Evolutionary conservation across 164 flowering plant genomes (phyloP), one percentile per base, ranked within the genome.

Genomic region (Magnolia changhungtana): DNA sequence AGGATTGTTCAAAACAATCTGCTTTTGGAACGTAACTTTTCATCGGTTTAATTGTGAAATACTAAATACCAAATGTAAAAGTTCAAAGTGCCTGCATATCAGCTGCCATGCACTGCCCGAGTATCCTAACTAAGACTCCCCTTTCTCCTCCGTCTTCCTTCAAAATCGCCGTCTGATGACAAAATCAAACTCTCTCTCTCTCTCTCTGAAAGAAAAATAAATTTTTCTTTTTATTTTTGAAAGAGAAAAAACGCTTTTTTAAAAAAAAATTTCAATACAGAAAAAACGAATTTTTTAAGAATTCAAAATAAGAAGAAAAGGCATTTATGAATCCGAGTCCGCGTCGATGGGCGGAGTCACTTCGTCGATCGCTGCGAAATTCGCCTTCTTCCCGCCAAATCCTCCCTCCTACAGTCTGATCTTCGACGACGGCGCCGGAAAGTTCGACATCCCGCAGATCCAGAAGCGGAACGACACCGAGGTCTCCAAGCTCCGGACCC

Each of bases 361-460:
- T 50, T 92, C 96, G 49, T 85, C 92, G 64, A 90, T 92, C 76
- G 96, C 98, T 10, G 88, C 96, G 29, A 93, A 92, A 81, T 90
- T 93, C 79, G 96, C 96, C 58, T 93, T 92, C 83, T 93, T 90
- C 77, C 96, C 98, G 29, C 98, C 98, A 10, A 85, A 51, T 10
- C 98, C 98, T 18, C 89, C 98, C 63, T 90, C 98, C 6, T 93
- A 93, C 85, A 79, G 76, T 8, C 83, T 93, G 66, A 77, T 82
- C 55, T 69, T 77, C 50, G 93, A 86, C 77, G 87, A 83, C 4
- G 69, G 76, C 0, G 83, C 72, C 9, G 89, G 84, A 0, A 75
- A 69, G 4, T 76, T 85, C 16, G 49, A 31, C 63, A 87, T 91
- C 18, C 90, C 92, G 50, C 94, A 90, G 88, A 83, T 85, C 3